Base-by-base conservation (phyloP, 1,139 yeast genomes). In the Protomyces inundatus region DNA sequence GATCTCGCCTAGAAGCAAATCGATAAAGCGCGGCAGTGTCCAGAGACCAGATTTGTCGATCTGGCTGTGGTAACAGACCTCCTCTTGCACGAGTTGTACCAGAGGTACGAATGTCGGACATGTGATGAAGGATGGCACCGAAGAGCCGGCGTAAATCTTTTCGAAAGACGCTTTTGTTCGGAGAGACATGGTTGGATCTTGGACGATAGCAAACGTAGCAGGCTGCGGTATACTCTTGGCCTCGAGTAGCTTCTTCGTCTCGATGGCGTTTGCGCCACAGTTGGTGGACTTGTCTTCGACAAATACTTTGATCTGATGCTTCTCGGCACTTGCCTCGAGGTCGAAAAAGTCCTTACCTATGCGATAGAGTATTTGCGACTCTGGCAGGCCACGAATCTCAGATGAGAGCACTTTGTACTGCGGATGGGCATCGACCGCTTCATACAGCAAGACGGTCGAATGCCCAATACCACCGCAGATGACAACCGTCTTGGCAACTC, bases 141-240 rank as follows among this genome's bases (percentile, higher is more conserved):
- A 16, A 4, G 6, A n/a, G n/a, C 16, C 36, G 7, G 12, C 40
- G 33, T 40, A 45, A 23, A 35, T 36, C 53, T 58, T 51, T 35
- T 58, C 56, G 52, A 58, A 58, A n/a, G 56, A 37, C 6, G 62
- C 62, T 4, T 51, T 30, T 3, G 62, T 50, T n/a, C 62, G 55
- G 4, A 52, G 40, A 5, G 62, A 58, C 62, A 58, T 58, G 42
- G 62, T 58, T 1, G 62, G 62, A 48, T 58, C 62, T 40, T 58
- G 62, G 10, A 58, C 62, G 14, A 58, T 58, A 10, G 42, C 37
- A 6, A 58, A 4, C 12, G 39, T 35, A 36, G 40, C n/a, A 9
- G 48, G 48, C 35, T 52, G 12, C 45, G 16, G 39, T 39, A 52
- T 14, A 14, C 37, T 34, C 50, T 37, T 33, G 10, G 30, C 32